A percentile compares a stretch with the other conserved stretches of the same genome.
These are phyloP conservation scores for Bombardia bombarda DNA, from an alignment of 495 filamentous ascomycete genomes.

Conservation along the genomic window DNA sequence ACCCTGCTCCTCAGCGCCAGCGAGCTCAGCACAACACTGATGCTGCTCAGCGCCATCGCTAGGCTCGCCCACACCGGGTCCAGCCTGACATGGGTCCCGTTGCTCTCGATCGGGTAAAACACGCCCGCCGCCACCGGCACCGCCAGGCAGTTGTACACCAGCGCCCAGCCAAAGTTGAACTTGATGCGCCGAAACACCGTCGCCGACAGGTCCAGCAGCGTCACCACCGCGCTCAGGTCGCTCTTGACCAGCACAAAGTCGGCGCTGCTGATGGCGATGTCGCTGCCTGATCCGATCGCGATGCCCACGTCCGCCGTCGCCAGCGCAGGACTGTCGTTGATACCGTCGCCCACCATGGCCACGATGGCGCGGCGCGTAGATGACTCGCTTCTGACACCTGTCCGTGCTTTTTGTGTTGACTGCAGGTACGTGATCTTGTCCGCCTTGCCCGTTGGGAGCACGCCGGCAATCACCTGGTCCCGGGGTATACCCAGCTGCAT, in stretches of 20 bases:
- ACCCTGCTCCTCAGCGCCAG: slow-evolving; percentile 50
- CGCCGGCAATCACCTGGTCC: slow-evolving; percentile 75
- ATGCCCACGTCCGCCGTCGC: slow-evolving; percentile 75
- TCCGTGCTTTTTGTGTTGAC: slow-evolving; percentile 38
- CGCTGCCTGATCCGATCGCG: slow-evolving; percentile 74
- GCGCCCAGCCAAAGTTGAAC: slow-evolving; percentile 84
- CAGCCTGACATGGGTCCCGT: slow-evolving; percentile 46
- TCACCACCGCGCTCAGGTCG: slow-evolving; percentile 60
- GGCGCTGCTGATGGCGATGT: slow-evolving; percentile 75
- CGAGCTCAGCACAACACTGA: slow-evolving; percentile 71
- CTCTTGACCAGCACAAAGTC: slow-evolving; percentile 79
- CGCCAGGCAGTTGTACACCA: slow-evolving; percentile 73
- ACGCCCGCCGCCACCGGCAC: slow-evolving; percentile 81
- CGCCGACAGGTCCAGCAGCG: slow-evolving; percentile 60
- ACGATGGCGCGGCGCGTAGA: slow-evolving; percentile 29
- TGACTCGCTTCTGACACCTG: slow-evolving; percentile 13
- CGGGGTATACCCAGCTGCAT: slow-evolving; percentile 64
- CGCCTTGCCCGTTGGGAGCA: slow-evolving; percentile 80
- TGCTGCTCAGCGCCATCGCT: slow-evolving; percentile 80
- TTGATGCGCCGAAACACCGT: slow-evolving; percentile 71
- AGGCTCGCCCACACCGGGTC: slow-evolving; percentile 79
- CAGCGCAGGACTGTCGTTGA: slow-evolving; percentile 83
- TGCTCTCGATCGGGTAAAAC: slow-evolving; percentile 59
- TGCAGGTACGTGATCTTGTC: slow-evolving; percentile 77
- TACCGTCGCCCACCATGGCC: slow-evolving; percentile 69